These are phyloP conservation scores for Dendrobium nobile DNA, from an alignment of 106 monocot genomes.

Conservation along the genomic window DNA sequence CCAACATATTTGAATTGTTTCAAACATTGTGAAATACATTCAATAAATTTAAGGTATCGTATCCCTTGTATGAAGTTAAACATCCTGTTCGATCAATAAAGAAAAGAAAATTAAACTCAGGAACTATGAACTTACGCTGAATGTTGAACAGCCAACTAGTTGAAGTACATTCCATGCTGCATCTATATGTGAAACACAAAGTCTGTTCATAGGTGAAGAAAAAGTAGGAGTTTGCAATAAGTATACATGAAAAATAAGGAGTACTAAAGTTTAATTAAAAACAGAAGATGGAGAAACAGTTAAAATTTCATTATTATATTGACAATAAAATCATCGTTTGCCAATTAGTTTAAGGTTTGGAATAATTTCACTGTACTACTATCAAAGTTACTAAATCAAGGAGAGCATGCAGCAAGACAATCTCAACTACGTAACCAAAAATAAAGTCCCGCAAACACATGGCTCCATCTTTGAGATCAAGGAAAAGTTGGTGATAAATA, in stretches of 20 bases:
- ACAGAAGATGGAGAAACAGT: not conserved
- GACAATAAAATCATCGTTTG: not conserved
- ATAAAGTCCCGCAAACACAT: not conserved
- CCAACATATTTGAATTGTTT: not conserved
- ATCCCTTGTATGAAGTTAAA: not conserved
- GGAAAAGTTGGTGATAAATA: not conserved
- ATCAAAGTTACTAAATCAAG: not conserved
- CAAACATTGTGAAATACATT: not conserved
- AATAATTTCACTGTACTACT: not conserved
- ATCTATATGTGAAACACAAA: slow-evolving; percentile 57
- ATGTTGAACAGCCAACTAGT: slow-evolving; percentile 32
- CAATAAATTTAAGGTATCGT: not conserved
- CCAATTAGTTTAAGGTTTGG: not conserved
- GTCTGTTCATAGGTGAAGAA: slow-evolving; percentile 18
- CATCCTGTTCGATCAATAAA: not conserved
- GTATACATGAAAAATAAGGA: not conserved
- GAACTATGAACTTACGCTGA: slow-evolving; percentile 38
- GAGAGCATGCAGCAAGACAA: not conserved
- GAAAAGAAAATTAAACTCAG: not conserved
- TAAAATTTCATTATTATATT: not conserved
- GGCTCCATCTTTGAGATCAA: not conserved
- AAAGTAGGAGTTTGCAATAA: not conserved
- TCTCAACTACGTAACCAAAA: not conserved
- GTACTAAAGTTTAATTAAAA: not conserved
- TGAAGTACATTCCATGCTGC: slow-evolving; percentile 66